Evolutionary conservation across 148 eudicot species (phyloP).

Genomic region (Camellia lanceoleosa): DNA sequence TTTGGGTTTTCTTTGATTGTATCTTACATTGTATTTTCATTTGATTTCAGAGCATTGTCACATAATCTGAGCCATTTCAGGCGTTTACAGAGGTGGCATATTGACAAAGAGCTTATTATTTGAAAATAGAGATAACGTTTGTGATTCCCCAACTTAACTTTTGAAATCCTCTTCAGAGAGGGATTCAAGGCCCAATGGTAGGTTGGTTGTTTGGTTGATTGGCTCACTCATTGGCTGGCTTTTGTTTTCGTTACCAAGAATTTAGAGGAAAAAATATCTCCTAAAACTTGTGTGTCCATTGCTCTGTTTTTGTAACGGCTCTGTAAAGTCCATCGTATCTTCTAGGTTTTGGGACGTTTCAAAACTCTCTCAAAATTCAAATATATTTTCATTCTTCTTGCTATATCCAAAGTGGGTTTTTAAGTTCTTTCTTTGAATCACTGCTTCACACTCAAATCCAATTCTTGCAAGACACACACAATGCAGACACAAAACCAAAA

Average conservation of each 20-base stretch:
- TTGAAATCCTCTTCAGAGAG: background rate
- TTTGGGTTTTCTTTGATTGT: too few relatives aligned
- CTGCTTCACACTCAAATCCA: background rate
- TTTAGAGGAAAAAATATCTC: background rate
- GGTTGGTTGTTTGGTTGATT: background rate
- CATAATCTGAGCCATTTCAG: too few relatives aligned
- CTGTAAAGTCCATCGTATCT: background rate
- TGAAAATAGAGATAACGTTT: background rate
- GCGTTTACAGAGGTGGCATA: too few relatives aligned
- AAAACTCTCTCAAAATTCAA: background rate
- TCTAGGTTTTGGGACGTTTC: background rate
- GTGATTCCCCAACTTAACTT: background rate
- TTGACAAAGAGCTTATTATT: background rate
- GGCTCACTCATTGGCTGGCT: background rate
- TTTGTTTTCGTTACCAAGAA: background rate
- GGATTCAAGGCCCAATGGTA: background rate
- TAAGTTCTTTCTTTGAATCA: background rate
- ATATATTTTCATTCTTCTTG: too few relatives aligned
- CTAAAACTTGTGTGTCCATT: background rate
- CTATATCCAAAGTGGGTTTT: background rate
- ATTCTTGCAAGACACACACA: background rate
- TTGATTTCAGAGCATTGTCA: too few relatives aligned
- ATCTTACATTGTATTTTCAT: too few relatives aligned
- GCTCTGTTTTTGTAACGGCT: slow-evolving; percentile 7
- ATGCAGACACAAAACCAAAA: slow-evolving; percentile 23